Conservation (phyloP, 108 stramenopile species). For the Skeletonema costatum region DNA sequence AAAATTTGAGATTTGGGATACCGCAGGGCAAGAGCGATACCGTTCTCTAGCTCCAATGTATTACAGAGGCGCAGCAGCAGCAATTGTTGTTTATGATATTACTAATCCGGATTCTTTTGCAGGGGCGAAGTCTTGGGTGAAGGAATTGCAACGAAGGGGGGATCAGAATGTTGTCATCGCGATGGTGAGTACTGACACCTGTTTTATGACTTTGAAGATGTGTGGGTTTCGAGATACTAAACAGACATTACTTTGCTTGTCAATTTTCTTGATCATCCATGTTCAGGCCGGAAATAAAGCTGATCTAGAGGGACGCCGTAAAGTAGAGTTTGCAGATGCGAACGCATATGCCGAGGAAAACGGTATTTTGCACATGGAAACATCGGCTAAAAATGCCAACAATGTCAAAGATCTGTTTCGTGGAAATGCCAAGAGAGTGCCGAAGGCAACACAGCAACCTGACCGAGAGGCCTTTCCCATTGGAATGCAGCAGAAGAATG, state of each 20-base stretch:
- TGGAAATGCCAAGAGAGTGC: conserved; percentile 93
- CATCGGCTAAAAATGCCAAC: conserved; percentile 94
- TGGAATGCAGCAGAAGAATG: conserved; percentile 77
- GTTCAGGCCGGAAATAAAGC: conserved; percentile 92
- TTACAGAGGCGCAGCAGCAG: conserved; percentile 90
- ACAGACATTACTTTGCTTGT: not conserved
- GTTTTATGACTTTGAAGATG: not conserved
- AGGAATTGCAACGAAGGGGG: conserved; percentile 97
- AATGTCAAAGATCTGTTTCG: conserved; percentile 92
- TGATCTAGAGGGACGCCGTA: conserved; percentile 85
- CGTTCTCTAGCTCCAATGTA: conserved; percentile 91
- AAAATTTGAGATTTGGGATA: conserved; percentile 99
- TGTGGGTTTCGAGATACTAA: not conserved
- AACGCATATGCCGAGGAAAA: conserved; percentile 93
- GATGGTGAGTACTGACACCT: conserved; percentile 49
- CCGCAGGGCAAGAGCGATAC: conserved; percentile 86
- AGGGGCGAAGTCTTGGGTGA: conserved; percentile 98
- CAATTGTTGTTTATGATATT: conserved; percentile 96
- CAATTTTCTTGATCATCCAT: not conserved
- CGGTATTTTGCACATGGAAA: conserved; percentile 94
- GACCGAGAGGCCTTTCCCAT: conserved; percentile 96
- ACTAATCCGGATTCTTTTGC: conserved; percentile 96
- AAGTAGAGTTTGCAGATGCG: conserved; percentile 93
- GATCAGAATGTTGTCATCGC: conserved; percentile 98
- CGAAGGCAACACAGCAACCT: conserved; percentile 85